Conservation (phyloP, 208 protist species). For the Acanthamoeba culbertsoni region DNA sequence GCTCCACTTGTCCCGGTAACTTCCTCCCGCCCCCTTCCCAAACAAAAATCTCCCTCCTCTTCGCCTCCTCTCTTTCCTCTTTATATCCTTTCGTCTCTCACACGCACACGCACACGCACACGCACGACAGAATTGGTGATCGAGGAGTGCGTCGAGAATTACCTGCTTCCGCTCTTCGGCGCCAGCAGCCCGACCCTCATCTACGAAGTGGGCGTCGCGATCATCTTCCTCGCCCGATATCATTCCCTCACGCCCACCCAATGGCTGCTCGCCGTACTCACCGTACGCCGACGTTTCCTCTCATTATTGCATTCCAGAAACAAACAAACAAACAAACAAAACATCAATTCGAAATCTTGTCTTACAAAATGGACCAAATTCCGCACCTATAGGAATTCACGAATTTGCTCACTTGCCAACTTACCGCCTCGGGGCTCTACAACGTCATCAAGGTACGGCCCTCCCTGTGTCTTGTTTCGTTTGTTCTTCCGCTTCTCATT, state of each 20-base stretch:
- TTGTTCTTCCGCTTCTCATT: not conserved
- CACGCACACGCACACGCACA: too few species aligned
- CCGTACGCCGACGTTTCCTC: not conserved
- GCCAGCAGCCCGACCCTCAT: conserved; percentile 13
- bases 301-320: too few species aligned
- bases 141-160: conserved; percentile 31
- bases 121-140: not conserved
- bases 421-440: not conserved
- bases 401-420: not conserved
- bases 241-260: not conserved
- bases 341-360: too few species aligned
- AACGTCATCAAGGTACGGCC: not conserved
- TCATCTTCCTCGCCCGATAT: conserved; percentile 10
- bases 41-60: too few species aligned
- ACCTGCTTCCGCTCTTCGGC: not conserved
- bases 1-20: not conserved
- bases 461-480: not conserved
- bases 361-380: too few species aligned
- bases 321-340: too few species aligned
- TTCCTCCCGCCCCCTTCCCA: not conserved
- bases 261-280: not conserved
- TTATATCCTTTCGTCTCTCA: too few species aligned
- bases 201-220: conserved; percentile 20
- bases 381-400: not conserved
- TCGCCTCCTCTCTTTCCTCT: too few species aligned